Percentiles rank a stretch among this genome's conserved stretches.
phyloP scores from a whole-genome alignment of 352 stramenopile genomes.

The Phytophthora hybrid region DNA sequence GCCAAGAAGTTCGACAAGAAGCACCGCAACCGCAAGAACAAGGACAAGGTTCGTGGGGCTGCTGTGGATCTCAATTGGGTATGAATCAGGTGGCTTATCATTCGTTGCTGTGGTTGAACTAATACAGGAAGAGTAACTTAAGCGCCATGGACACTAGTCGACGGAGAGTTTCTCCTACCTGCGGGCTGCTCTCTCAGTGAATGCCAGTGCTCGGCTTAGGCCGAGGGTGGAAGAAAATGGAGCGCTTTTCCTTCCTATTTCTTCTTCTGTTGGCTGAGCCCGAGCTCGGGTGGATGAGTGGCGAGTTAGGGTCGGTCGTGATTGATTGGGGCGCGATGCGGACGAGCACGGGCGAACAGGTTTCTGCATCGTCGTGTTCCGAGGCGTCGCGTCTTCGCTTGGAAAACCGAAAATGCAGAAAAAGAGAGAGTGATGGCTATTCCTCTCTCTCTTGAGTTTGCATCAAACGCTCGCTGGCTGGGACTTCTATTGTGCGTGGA shows the following conservation, averaged over 20 bases:
- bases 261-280: slow-evolving; percentile 18
- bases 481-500: slow-evolving; percentile 23
- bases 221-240: slow-evolving; percentile 33
- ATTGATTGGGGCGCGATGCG: slow-evolving; percentile 29
- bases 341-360: slow-evolving; percentile 13
- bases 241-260: slow-evolving; percentile 33
- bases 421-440: slow-evolving; percentile 23
- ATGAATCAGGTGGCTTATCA: neutral
- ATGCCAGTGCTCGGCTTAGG: slow-evolving; percentile 14
- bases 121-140: slow-evolving; percentile 59
- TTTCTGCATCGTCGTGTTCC: slow-evolving; percentile 22
- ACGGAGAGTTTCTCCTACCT: slow-evolving; percentile 28
- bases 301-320: slow-evolving; percentile 37
- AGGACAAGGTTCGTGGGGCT: slow-evolving; percentile 50
- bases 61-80: neutral
- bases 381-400: slow-evolving; percentile 35
- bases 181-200: slow-evolving; percentile 27
- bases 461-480: slow-evolving; percentile 14
- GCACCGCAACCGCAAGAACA: slow-evolving; percentile 73
- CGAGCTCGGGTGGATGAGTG: slow-evolving; percentile 4
- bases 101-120: slow-evolving; percentile 1
- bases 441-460: slow-evolving; percentile 39
- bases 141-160: slow-evolving; percentile 30
- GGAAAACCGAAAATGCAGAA: slow-evolving; percentile 44
- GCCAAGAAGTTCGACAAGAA: slow-evolving; percentile 98